Percentiles rank a stretch among this genome's conserved stretches.
Conservation (phyloP, 2,329 filamentous ascomycete species). For the Neofusicoccum laricinum region DNA sequence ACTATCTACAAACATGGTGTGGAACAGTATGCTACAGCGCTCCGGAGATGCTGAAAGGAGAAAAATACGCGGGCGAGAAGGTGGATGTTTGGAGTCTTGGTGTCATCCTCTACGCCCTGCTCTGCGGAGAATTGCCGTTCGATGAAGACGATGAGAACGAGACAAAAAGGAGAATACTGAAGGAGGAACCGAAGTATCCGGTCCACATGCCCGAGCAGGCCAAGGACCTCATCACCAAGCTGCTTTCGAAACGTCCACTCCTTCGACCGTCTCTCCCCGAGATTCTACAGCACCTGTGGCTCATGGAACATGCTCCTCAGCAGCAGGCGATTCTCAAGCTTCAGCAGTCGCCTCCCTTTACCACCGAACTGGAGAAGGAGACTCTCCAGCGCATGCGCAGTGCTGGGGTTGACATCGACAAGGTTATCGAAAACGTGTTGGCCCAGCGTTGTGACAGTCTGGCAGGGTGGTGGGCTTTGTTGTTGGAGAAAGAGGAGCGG, state of each 20-base stretch:
- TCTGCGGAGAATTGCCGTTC: conserved; percentile 86
- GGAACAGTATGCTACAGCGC: conserved; percentile 97
- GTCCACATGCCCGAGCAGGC: conserved; percentile 76
- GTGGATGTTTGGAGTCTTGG: conserved; percentile 94
- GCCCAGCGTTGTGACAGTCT: conserved; percentile 85
- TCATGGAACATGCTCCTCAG: conserved; percentile 79
- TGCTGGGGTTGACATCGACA: conserved; percentile 89
- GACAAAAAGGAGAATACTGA: conserved; percentile 81
- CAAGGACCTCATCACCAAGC: conserved; percentile 67
- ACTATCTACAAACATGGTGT: conserved; percentile 95
- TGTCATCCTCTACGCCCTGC: conserved; percentile 77
- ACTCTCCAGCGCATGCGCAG: conserved; percentile 89
- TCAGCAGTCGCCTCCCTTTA: conserved; percentile 76
- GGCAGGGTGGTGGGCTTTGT: conserved; percentile 91
- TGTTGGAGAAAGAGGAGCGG: conserved; percentile 90
- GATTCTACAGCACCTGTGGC: conserved; percentile 82
- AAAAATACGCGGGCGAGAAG: conserved; percentile 97
- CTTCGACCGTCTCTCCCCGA: conserved; percentile 78
- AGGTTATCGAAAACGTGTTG: conserved; percentile 90
- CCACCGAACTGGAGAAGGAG: conserved; percentile 83
- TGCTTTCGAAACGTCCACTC: conserved; percentile 90
- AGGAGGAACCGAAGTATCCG: conserved; percentile 81
- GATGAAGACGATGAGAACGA: conserved; percentile 91
- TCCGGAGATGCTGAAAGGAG: conserved; percentile 96
- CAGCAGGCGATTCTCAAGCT: conserved; percentile 88